These are phyloP conservation scores for Microdochium paspali DNA, from an alignment of 2,329 filamentous ascomycete genomes.

Conservation along the genomic window DNA sequence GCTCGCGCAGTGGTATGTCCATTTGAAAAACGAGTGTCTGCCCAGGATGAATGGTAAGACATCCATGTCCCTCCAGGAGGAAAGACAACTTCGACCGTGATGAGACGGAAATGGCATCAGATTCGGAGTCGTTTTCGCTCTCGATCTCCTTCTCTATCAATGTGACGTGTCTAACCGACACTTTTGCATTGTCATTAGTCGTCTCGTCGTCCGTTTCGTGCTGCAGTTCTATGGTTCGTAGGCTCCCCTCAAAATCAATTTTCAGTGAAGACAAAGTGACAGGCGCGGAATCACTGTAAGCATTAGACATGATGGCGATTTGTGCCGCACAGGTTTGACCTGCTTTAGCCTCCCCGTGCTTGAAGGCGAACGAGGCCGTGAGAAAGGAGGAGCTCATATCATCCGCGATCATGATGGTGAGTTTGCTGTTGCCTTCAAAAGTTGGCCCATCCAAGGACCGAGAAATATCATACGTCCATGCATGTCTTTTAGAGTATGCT, in stretches of 20 bases:
- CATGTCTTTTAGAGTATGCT: conserved; percentile 44
- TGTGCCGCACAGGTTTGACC: conserved; percentile 51
- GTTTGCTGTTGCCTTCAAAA: conserved; percentile 26
- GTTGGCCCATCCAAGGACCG: conserved; percentile 43
- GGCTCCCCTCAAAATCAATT: conserved; percentile 46
- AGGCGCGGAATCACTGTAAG: conserved; percentile 40
- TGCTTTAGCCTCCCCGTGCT: conserved; percentile 47
- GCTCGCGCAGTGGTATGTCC: conserved; percentile 65
- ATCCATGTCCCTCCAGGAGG: conserved; percentile 42
- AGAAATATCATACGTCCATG: conserved; percentile 53
- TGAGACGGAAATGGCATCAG: conserved; percentile 1
- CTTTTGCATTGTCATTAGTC: conserved; percentile 2
- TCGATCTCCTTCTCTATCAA: conserved; percentile 12
- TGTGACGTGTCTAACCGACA: conserved; percentile 9
- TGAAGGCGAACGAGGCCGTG: conserved; percentile 47
- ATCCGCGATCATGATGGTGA: conserved; percentile 40
- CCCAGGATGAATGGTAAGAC: conserved; percentile 58
- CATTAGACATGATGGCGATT: conserved; percentile 45
- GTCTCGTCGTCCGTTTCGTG: conserved; percentile 22
- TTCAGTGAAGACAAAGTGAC: conserved; percentile 40
- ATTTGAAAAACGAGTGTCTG: conserved; percentile 64
- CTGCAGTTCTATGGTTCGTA: conserved; percentile 44
- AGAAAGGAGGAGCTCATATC: conserved; percentile 44
- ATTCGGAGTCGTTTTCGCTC: conserved; percentile 19
- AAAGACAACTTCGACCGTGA: conserved; percentile 17